Conservation (phyloP, 257 asterid species). For the Cynanchum wilfordii region DNA sequence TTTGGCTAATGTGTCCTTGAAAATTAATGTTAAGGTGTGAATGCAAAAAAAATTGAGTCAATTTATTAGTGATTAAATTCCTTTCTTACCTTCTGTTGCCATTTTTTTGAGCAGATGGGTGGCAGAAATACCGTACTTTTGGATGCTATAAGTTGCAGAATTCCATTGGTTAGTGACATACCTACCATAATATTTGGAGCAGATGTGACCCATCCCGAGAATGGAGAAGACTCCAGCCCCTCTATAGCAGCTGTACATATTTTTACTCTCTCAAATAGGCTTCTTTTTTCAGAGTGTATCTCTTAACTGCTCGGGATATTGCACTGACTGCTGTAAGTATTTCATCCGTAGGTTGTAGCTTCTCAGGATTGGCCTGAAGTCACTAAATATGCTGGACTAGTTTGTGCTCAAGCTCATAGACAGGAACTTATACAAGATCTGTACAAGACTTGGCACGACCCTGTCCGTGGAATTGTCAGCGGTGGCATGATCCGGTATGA, state of each 20-base stretch:
- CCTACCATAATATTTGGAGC: constrained; percentile 99
- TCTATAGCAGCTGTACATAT: constrained; percentile 91
- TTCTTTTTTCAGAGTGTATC: not conserved
- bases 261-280: not conserved
- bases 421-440: constrained; percentile 94
- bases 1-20: constrained; percentile 93
- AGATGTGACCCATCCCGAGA: constrained; percentile 97
- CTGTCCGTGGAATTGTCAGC: constrained; percentile 86
- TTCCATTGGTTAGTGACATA: constrained; percentile 92
- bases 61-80: not conserved
- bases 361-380: constrained; percentile 99
- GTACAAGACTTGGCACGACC: constrained; percentile 97
- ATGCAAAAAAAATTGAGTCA: not conserved
- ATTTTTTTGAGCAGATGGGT: constrained; percentile 69
- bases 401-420: constrained; percentile 98
- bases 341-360: constrained; percentile 77
- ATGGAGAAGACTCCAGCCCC: constrained; percentile 98
- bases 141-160: constrained; percentile 92
- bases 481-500: constrained; percentile 97
- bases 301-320: constrained; percentile 14
- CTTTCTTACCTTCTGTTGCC: not conserved
- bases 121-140: constrained; percentile 85
- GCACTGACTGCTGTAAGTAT: not conserved
- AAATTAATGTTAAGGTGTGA: constrained; percentile 86
- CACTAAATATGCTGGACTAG: constrained; percentile 93